Conservation (phyloP, 768 basidiomycete species). For the Suillus fuscotomentosus region DNA sequence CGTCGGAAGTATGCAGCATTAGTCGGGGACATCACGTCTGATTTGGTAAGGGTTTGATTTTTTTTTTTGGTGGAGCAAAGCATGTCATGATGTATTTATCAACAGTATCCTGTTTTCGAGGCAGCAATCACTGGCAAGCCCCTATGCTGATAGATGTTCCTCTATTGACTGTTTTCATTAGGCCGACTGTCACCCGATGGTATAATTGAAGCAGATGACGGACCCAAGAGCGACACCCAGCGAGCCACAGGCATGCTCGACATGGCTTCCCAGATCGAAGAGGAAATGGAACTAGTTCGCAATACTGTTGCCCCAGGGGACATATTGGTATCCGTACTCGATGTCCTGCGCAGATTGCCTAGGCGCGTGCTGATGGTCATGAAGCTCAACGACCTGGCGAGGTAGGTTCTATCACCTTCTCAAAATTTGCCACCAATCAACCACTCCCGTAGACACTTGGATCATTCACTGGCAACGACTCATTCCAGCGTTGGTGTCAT, state of each 20-base stretch:
- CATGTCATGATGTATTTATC: slow-evolving; percentile 7
- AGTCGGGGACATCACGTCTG: slow-evolving; percentile 88
- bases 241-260: slow-evolving; percentile 81
- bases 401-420: slow-evolving; percentile 38
- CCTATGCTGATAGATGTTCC: not conserved
- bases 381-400: slow-evolving; percentile 83
- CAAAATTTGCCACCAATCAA: not conserved
- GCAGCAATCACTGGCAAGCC: slow-evolving; percentile 80
- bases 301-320: slow-evolving; percentile 86
- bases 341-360: slow-evolving; percentile 84
- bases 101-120: slow-evolving; percentile 90
- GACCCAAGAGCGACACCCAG: slow-evolving; percentile 36
- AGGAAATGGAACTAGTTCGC: slow-evolving; percentile 80
- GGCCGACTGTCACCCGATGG: slow-evolving; percentile 74
- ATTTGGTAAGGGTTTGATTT: slow-evolving; percentile 55
- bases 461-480: slow-evolving; percentile 85
- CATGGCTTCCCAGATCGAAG: slow-evolving; percentile 62
- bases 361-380: slow-evolving; percentile 80
- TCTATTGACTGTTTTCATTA: slow-evolving; percentile 2
- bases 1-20: slow-evolving; percentile 85
- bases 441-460: slow-evolving; percentile 56
- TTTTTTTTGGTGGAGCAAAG: not conserved
- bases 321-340: slow-evolving; percentile 79
- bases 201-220: slow-evolving; percentile 43
- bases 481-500: slow-evolving; percentile 59